phyloP scores from a whole-genome alignment of 768 basidiomycete species.

The Trametes maxima region DNA sequence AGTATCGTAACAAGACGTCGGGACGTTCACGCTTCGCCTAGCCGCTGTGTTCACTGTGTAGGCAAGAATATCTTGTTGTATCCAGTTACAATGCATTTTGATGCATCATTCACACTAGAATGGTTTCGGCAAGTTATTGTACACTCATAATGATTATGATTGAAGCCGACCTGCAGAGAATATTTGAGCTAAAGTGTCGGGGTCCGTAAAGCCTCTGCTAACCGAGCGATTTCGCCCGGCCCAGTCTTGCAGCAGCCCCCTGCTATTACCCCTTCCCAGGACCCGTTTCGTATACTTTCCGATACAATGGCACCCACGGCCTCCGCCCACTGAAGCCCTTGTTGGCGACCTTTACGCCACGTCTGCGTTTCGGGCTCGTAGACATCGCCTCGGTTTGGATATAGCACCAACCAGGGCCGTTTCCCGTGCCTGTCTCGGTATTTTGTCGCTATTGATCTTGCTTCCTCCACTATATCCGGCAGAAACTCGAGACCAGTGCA shows the following conservation, averaged over 20 bases:
- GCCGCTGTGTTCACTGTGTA: no score
- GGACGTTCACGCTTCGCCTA: no score
- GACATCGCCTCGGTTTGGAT: constrained; percentile 68
- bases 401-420: constrained; percentile 61
- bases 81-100: no score
- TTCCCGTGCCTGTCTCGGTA: constrained; percentile 16
- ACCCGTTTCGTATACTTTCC: constrained; percentile 20
- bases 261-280: constrained; percentile 56
- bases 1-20: no score
- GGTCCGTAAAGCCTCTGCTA: neutral
- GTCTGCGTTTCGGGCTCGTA: constrained; percentile 50
- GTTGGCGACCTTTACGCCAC: constrained; percentile 36
- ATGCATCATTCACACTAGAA: no score
- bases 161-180: no score
- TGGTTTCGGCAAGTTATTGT: no score
- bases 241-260: constrained; percentile 74
- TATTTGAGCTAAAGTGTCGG: no score
- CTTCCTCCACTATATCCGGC: constrained; percentile 3
- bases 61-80: no score
- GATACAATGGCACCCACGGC: constrained; percentile 33
- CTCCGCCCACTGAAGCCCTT: constrained; percentile 40
- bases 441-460: neutral
- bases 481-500: constrained; percentile 53
- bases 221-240: constrained; percentile 49
- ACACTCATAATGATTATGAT: no score